Base-by-base conservation (phyloP, 805 yeast species). In the Candida ipomoeae region DNA sequence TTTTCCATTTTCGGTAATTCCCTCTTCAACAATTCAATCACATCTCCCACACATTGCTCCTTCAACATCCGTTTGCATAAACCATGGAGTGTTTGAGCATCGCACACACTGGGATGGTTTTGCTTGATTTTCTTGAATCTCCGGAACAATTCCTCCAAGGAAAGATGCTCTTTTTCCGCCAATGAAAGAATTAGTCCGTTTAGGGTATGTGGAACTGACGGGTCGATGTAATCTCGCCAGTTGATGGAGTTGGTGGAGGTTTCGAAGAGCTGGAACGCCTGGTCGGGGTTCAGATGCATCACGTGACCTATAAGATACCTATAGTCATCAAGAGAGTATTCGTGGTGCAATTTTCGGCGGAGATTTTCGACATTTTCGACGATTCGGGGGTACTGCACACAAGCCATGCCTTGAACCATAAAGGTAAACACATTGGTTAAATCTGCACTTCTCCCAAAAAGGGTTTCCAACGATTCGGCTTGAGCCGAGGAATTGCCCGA, bases 101-200 rank as follows among this genome's bases (percentile, higher is more conserved):
- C 64, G 36, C 65, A 61, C 20, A 57, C 60, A 2, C 62, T 46
- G 31, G 63, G 57, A 69, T 72, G 63, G 49, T 71, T 75, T 47
- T 68, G 73, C 52, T 66, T 69, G 48, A 73, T 62, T 32, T 59
- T 64, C 18, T 65, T 63, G 62, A 72, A 72, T 7, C 60, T 59
- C 5, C 66, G 63, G 52, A 72, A 73, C 1, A 68, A 54, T 5
- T 55, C 61, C 15, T 44, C 17, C 15, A 44, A 33, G 13, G 52
- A 49, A 13, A 68, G 56, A 23, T 58, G 56, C 10, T 45, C 53
- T 48, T 71, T 63, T 33, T 71, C 65, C 21, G 73, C 67, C 7
- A 67, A 46, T 0, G 69, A 54, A 23, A 75, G 54, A 8, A 81
- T 68, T 54, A 80, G 74, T 14, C 74, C 67, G 58, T 74, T 73